Evolutionary conservation across 1,139 yeast species (phyloP), one percentile per base, ranked within the genome.

Genomic region (Suhomyces bolitotheri): DNA sequence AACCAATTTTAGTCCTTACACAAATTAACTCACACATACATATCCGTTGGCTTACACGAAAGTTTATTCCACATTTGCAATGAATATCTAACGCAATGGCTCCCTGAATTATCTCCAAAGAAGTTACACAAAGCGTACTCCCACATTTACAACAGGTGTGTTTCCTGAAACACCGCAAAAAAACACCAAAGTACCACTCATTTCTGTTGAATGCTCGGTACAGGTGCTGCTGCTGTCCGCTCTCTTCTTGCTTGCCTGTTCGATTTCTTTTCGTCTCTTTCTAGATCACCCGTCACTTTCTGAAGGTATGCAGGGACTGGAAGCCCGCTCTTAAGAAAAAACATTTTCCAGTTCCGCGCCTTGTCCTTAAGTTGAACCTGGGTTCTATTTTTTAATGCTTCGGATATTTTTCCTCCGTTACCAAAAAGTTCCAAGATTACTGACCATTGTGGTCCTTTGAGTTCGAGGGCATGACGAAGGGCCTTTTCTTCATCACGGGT

Each of bases 361-460:
- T 92, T 92, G 56, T 92, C 98, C 56, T 92, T 92, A 40, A 92
- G 71, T 57, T 90, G 97, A 9, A 90, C 89, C 54, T 89, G 95
- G 9, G 84, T 82, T 53, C 97, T 71, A 53, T 88, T 86, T 57
- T 87, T 90, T 47, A 92, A 70, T 2, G 82, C 80, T 57, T 92
- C 97, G 17, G 83, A 80, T 16, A 85, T 73, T 30, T 82, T 76
- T 4, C 98, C 98, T 7, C 97, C 97, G 7, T 95, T 84, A 0
- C 98, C 98, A 56, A 85, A 86, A 16, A 84, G 65, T 51, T 87
- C 96, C 31, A 89, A 62, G 36, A 92, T 92, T 38, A 85, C 84
- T 1, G 95, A 74, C 98, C 98, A 92, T 47, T 82, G 87, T 0
- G 97, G 95, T 1, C 98, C 98, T 47, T 82, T 80, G 15, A 80